Evolutionary conservation across 164 flowering plant genomes (phyloP).

Genomic region (Warburgia ugandensis): DNA sequence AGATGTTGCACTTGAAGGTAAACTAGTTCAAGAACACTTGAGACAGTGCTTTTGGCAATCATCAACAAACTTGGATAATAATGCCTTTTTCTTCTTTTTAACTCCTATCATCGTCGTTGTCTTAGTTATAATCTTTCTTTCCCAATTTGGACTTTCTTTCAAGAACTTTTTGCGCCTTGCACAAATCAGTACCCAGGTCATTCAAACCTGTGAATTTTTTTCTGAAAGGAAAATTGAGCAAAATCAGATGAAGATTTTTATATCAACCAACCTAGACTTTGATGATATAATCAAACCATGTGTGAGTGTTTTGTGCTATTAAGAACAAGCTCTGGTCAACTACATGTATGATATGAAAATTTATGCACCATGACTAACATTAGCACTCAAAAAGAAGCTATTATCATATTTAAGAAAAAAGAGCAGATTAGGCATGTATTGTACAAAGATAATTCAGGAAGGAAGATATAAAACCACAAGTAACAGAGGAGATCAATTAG

Average conservation of each 20-base stretch:
- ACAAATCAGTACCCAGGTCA: conserved; percentile 64
- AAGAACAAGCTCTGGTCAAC: not conserved
- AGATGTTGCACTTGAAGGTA: not conserved
- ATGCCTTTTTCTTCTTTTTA: conserved; percentile 33
- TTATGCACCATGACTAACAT: not conserved
- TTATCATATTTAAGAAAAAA: too few relatives aligned
- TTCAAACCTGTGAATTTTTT: conserved; percentile 75
- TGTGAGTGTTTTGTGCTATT: too few relatives aligned
- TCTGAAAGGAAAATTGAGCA: conserved; percentile 20
- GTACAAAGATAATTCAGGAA: too few relatives aligned
- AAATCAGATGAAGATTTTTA: not conserved
- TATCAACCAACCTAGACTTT: not conserved
- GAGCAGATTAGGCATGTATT: too few relatives aligned
- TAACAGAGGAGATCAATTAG: too few relatives aligned
- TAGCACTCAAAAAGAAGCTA: not conserved
- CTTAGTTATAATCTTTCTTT: conserved; percentile 35
- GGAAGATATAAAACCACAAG: too few relatives aligned
- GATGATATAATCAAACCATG: not conserved
- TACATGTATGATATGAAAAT: too few relatives aligned
- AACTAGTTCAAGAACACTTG: not conserved
- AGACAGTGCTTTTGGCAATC: conserved; percentile 28
- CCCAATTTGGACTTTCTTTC: conserved; percentile 33
- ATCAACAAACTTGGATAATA: conserved; percentile 36
- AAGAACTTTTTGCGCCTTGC: conserved; percentile 44
- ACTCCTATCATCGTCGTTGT: conserved; percentile 44